Evolutionary conservation across 2,329 filamentous ascomycete genomes (phyloP).

Genomic region (Epichloe glyceriae): DNA sequence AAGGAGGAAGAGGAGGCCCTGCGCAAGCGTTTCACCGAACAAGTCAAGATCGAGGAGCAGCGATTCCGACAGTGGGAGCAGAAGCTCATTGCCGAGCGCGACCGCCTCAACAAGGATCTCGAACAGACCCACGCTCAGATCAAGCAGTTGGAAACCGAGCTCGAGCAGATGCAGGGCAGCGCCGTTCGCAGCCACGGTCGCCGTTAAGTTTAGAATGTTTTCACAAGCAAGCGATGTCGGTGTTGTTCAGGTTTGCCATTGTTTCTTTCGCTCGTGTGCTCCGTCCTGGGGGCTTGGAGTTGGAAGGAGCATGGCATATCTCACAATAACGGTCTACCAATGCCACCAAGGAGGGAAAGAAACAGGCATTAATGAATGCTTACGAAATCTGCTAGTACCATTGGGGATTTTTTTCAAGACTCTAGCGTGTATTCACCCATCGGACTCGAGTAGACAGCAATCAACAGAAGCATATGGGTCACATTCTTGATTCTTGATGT

Average conservation of each 20-base stretch:
- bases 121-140: conserved; percentile 93
- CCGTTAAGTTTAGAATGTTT: conserved; percentile 45
- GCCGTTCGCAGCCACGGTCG: conserved; percentile 85
- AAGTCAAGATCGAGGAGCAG: conserved; percentile 99
- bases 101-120: conserved; percentile 98
- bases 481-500: background rate
- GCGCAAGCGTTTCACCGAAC: conserved; percentile 97
- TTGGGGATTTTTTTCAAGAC: background rate
- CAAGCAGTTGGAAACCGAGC: conserved; percentile 82
- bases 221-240: conserved; percentile 13
- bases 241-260: conserved; percentile 16
- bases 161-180: conserved; percentile 85
- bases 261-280: conserved; percentile 16
- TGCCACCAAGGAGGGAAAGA: conserved; percentile 14
- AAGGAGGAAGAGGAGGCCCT: conserved; percentile 99
- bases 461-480: background rate
- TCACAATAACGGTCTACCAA: conserved; percentile 13
- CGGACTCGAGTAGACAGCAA: background rate
- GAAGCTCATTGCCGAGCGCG: conserved; percentile 97
- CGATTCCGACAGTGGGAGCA: conserved; percentile 99
- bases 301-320: conserved; percentile 12
- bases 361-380: conserved; percentile 17
- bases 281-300: conserved; percentile 21
- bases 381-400: conserved; percentile 11
- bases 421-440: background rate